Evolutionary conservation across 345 rosid genomes (phyloP).

Genomic region (Mallotus nudiflorus): DNA sequence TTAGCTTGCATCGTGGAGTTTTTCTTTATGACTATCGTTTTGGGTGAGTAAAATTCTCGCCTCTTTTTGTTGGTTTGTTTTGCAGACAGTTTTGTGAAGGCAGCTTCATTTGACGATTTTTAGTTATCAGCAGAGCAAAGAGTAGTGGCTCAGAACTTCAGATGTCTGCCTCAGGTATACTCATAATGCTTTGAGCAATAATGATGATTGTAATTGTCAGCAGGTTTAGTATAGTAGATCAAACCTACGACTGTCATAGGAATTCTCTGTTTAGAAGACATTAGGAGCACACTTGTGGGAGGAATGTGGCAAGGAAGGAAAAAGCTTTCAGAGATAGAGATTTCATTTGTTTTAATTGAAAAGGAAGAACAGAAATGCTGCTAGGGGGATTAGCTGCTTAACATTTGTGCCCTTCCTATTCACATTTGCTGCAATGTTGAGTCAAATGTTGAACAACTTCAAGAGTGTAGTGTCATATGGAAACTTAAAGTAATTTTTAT

Average conservation of each 20-base stretch:
- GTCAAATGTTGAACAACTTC: neutral
- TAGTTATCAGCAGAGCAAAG: slow-evolving; percentile 51
- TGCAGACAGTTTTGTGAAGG: slow-evolving; percentile 17
- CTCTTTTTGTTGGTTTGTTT: too few relatives aligned
- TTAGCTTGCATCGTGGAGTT: too few relatives aligned
- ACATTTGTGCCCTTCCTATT: neutral
- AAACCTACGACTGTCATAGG: neutral
- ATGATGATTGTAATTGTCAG: neutral
- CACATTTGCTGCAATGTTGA: neutral
- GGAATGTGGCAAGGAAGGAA: too few relatives aligned
- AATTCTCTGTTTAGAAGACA: slow-evolving; percentile 8
- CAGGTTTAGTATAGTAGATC: neutral
- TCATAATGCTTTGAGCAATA: neutral
- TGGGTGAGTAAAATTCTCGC: too few relatives aligned
- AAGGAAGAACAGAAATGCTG: neutral
- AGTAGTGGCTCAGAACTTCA: slow-evolving; percentile 50
- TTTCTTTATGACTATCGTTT: too few relatives aligned
- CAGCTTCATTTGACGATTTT: slow-evolving; percentile 45
- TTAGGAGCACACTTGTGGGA: neutral
- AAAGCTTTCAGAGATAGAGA: too few relatives aligned
- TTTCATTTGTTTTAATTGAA: too few relatives aligned
- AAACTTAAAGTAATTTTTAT: neutral
- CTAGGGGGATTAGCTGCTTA: neutral
- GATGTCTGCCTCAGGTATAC: slow-evolving; percentile 57
- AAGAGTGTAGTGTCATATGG: neutral